Percentiles rank a stretch among this genome's conserved stretches.
These are phyloP conservation scores for Ganoderma resinaceum DNA, from an alignment of 1,284 basidiomycete genomes.

Conservation along the genomic window DNA sequence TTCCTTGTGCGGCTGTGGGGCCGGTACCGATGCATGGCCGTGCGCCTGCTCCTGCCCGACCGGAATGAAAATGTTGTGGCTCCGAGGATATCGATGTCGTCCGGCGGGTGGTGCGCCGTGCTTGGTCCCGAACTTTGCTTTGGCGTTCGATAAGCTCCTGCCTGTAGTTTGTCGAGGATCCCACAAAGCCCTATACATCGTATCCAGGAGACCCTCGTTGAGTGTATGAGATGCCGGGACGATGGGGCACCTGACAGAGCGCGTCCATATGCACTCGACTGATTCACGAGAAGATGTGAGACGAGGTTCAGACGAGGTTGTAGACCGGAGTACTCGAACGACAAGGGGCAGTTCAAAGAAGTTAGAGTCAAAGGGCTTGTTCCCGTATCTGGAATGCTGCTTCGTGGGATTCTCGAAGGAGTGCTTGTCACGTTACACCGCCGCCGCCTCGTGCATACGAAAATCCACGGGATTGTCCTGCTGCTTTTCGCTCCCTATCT, in stretches of 20 bases:
- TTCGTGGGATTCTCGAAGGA: not conserved
- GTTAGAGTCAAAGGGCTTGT: not conserved
- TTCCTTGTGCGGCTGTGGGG: not conserved
- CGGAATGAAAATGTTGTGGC: not conserved
- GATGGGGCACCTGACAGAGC: not conserved
- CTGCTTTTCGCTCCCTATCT: not conserved
- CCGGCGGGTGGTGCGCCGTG: not conserved
- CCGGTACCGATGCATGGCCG: constrained; percentile 1
- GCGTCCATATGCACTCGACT: not conserved
- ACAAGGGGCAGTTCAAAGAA: not conserved
- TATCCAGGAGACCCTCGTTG: not conserved
- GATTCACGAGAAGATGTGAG: not conserved
- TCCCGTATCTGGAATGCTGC: not conserved
- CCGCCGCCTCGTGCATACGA: not conserved
- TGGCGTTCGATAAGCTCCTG: not conserved
- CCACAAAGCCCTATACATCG: not conserved
- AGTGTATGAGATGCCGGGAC: not conserved
- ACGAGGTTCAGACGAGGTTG: not conserved
- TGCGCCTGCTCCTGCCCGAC: not conserved
- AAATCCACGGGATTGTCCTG: not conserved
- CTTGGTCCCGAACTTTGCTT: not conserved
- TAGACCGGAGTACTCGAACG: not conserved
- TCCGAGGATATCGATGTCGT: not conserved
- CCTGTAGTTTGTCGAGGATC: not conserved
- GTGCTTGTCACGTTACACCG: not conserved